Base-by-base conservation (phyloP, 164 flowering plant genomes). In the Vitis riparia region DNA sequence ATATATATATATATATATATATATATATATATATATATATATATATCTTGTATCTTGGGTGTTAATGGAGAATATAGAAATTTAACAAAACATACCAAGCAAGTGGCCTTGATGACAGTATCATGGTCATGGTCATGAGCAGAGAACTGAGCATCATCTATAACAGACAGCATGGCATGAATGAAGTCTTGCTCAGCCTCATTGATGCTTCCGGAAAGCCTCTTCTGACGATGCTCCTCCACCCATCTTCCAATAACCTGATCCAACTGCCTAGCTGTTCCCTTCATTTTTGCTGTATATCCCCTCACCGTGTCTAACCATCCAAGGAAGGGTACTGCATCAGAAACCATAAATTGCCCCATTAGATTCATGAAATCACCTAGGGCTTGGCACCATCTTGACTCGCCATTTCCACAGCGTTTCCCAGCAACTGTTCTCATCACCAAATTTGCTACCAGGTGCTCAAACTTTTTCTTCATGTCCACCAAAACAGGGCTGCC, bases 281-380 rank as follows among this genome's bases (percentile, higher is more conserved):
- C 69, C 75, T 75, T 73, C 84, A 84, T 84, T 10, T 55, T 68
- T 7, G 55, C 70, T 37, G 19, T 51, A 9, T 68, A 32, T 11
- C 85, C 83, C 23, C 16, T 68, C 12, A 67, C 50, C 12, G 2
- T n/a, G 63, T 87, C 86, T 37, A 82, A 9, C 82, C 82, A 77
- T 13, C 71, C 58, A 2, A 83, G 74, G 19, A 55, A 65, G 0
- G 87, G 88, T 9, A 85, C 4, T 0, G 76, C 59, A 68, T 85
- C 89, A 0, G 83, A 67, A 13, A 63, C 15, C 51, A 79, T 63
- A 67, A 75, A 65, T 0, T 63, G 17, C 8, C 80, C 84, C 0
- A 68, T 1, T 0, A 73, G 56, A 23, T 19, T 2, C 12, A 75
- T 17, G 12, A 77, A 68, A 1, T 75, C 73, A 2, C 30, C 66